phyloP scores from a whole-genome alignment of 805 yeast genomes.

The Lachancea meyersii region DNA sequence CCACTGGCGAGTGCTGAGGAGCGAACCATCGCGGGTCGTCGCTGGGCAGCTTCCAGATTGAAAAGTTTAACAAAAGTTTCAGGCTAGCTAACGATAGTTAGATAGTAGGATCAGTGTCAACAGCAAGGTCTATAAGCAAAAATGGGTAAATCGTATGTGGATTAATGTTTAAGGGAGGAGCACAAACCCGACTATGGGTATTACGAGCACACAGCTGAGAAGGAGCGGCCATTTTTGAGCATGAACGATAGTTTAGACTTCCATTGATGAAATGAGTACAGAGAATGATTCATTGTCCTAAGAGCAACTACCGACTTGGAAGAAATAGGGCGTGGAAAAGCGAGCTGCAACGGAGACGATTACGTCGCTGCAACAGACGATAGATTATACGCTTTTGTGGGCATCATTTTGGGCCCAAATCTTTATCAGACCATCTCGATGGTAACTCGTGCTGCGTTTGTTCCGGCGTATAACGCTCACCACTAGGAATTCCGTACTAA shows the following conservation, averaged over 20 bases:
- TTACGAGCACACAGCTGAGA: background rate
- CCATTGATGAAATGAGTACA: too few species aligned
- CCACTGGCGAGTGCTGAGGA: background rate
- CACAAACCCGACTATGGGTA: background rate
- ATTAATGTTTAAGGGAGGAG: background rate
- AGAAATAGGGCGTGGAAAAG: too few species aligned
- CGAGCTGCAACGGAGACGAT: too few species aligned
- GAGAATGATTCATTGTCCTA: too few species aligned
- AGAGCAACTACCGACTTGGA: too few species aligned
- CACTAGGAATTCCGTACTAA: constrained; percentile 5
- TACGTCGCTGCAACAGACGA: too few species aligned
- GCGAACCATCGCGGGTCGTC: background rate
- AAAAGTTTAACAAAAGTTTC: constrained; percentile 8
- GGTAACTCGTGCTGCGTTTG: background rate
- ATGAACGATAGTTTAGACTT: too few species aligned
- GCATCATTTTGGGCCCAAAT: too few species aligned
- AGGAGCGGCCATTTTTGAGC: too few species aligned
- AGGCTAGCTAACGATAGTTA: background rate
- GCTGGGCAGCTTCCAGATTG: background rate
- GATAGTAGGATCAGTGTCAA: constrained; percentile 10
- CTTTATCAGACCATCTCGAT: too few species aligned
- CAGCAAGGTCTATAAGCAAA: constrained; percentile 33
- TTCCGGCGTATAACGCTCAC: too few species aligned
- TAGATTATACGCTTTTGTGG: too few species aligned
- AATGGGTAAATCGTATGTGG: constrained; percentile 39